A percentile compares a stretch with the other conserved stretches of the same genome.
phyloP scores from a whole-genome alignment of 2,329 filamentous ascomycete genomes.

The Penicillium sp. region DNA sequence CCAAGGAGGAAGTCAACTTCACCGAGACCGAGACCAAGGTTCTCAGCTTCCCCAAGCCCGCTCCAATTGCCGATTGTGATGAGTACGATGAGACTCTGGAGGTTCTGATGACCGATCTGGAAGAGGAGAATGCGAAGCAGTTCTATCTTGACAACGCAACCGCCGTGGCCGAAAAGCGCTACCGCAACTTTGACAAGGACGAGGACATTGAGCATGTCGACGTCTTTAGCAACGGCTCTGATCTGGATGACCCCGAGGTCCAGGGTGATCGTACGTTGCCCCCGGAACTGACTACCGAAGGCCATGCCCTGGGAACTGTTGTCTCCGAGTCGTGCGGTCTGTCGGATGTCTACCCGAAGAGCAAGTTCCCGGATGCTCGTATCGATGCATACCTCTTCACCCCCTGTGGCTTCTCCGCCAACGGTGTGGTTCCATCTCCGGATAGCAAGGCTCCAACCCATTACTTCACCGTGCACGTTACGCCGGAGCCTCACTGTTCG shows the following conservation, averaged over 20 bases:
- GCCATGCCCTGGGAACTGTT: slow-evolving; percentile 86
- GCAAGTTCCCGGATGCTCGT: slow-evolving; percentile 84
- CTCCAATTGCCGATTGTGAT: slow-evolving; percentile 30
- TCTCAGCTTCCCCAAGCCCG: slow-evolving; percentile 51
- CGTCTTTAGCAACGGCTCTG: slow-evolving; percentile 74
- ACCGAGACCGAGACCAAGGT: slow-evolving; percentile 59
- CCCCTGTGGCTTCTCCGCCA: slow-evolving; percentile 95
- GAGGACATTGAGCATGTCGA: slow-evolving; percentile 57
- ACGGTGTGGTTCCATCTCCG: slow-evolving; percentile 85
- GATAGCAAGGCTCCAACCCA: slow-evolving; percentile 62
- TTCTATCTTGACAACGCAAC: slow-evolving; percentile 78
- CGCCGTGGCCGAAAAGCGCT: slow-evolving; percentile 81
- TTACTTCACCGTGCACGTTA: slow-evolving; percentile 98
- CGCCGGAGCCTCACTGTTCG: slow-evolving; percentile 92
- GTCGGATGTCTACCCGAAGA: slow-evolving; percentile 80
- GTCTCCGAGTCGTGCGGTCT: slow-evolving; percentile 89
- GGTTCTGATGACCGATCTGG: slow-evolving; percentile 67
- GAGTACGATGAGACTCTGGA: slow-evolving; percentile 55
- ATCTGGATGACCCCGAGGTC: slow-evolving; percentile 58
- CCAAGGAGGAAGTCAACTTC: slow-evolving; percentile 51
- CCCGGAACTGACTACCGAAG: slow-evolving; percentile 82
- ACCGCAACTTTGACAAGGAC: slow-evolving; percentile 68
- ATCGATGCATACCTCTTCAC: slow-evolving; percentile 97
- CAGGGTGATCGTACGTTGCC: slow-evolving; percentile 54
- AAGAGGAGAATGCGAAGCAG: slow-evolving; percentile 64